Percentiles rank a stretch among this genome's conserved stretches.
Evolutionary conservation across 148 eudicot species (phyloP).

Genomic region (Tetragonia tetragonoides): DNA sequence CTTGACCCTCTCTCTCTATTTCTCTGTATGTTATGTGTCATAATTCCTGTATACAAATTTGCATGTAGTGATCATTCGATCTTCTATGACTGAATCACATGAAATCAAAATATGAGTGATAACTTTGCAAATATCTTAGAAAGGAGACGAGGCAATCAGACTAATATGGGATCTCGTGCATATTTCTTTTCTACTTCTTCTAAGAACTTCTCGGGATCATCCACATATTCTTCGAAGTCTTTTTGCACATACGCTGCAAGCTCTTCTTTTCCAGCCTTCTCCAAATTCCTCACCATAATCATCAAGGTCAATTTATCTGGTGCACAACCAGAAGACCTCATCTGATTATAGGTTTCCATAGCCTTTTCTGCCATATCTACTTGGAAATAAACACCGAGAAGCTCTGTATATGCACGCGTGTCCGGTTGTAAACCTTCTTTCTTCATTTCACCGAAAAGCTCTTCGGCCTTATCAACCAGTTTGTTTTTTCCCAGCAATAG

Average conservation of each 20-base stretch:
- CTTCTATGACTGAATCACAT: neutral
- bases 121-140: neutral
- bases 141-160: neutral
- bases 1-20: too few species aligned
- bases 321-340: constrained; percentile 59
- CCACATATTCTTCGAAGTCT: constrained; percentile 50
- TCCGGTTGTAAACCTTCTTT: constrained; percentile 62
- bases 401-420: constrained; percentile 60
- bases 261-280: constrained; percentile 52
- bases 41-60: too few species aligned
- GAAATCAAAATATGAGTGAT: neutral
- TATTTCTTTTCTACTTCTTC: constrained; percentile 46
- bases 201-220: constrained; percentile 51
- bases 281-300: constrained; percentile 57
- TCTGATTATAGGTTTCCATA: constrained; percentile 53
- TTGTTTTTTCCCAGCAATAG: constrained; percentile 57
- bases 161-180: constrained; percentile 31
- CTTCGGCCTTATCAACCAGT: constrained; percentile 45
- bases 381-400: constrained; percentile 65
- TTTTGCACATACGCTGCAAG: constrained; percentile 49
- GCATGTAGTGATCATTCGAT: neutral
- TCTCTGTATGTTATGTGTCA: too few species aligned
- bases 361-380: constrained; percentile 55
- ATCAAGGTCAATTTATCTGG: constrained; percentile 69
- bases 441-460: constrained; percentile 47